Percentiles rank a stretch among this genome's conserved stretches.
phyloP scores from a whole-genome alignment of 805 yeast genomes.

The Torulaspora gathmanii region DNA sequence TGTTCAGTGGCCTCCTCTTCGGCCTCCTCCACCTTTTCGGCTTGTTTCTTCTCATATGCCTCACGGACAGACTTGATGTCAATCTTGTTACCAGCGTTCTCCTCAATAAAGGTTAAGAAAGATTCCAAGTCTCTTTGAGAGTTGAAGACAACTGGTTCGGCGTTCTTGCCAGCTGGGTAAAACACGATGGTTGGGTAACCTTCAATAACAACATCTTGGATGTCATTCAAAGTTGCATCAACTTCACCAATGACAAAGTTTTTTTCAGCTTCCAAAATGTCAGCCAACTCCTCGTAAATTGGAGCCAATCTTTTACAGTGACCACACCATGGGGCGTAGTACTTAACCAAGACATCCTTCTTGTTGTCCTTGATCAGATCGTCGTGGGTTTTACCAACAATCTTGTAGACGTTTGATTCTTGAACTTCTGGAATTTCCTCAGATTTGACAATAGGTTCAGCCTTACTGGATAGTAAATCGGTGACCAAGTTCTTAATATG shows the following conservation, averaged over 20 bases:
- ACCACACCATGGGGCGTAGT: constrained; percentile 98
- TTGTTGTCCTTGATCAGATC: constrained; percentile 51
- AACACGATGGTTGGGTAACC: constrained; percentile 92
- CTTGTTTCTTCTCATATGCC: constrained; percentile 20
- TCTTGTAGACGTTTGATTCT: constrained; percentile 64
- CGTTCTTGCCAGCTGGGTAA: constrained; percentile 80
- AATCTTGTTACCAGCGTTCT: constrained; percentile 56
- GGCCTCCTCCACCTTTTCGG: constrained; percentile 15
- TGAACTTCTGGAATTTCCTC: constrained; percentile 83
- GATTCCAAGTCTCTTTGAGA: constrained; percentile 72
- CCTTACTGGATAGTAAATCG: constrained; percentile 57
- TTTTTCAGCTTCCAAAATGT: constrained; percentile 47
- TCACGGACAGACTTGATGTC: constrained; percentile 46
- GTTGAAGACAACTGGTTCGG: constrained; percentile 58
- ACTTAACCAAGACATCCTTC: constrained; percentile 79
- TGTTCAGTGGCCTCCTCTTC: constrained; percentile 23
- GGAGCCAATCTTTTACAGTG: constrained; percentile 93
- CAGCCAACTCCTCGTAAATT: constrained; percentile 80
- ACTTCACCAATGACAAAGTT: constrained; percentile 76
- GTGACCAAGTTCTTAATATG: constrained; percentile 59
- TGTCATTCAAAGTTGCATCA: constrained; percentile 88
- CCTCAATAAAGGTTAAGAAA: constrained; percentile 65
- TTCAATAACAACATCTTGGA: constrained; percentile 61
- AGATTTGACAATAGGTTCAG: constrained; percentile 72
- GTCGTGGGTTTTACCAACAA: constrained; percentile 82